Percentiles rank a stretch among this genome's conserved stretches.
These are phyloP conservation scores for Stylosanthes scabra DNA, from an alignment of 331 rosid species.

Conservation along the genomic window DNA sequence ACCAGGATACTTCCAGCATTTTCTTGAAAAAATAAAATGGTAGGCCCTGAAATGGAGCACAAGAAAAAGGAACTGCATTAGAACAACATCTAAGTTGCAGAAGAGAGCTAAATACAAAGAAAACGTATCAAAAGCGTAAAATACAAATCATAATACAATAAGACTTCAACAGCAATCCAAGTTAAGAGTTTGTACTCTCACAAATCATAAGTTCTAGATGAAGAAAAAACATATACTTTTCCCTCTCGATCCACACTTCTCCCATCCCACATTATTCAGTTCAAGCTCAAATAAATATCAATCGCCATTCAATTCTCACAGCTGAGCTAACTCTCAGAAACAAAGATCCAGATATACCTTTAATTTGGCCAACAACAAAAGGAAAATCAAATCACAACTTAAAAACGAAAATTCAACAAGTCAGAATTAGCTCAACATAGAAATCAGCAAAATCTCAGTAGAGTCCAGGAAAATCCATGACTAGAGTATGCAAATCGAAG, in stretches of 20 bases:
- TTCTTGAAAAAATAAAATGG: slow-evolving; percentile 95
- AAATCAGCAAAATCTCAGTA: not conserved
- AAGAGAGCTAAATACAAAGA: slow-evolving; percentile 19
- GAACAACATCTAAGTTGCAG: slow-evolving; percentile 30
- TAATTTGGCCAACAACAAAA: not conserved
- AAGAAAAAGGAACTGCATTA: slow-evolving; percentile 33
- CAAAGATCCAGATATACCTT: not conserved
- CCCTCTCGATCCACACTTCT: not conserved
- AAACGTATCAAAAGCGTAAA: not conserved
- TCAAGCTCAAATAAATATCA: not conserved
- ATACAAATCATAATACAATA: not conserved
- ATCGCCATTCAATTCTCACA: too few relatives aligned
- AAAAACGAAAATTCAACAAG: not conserved
- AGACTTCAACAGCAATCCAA: slow-evolving; percentile 13
- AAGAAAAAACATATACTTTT: too few relatives aligned
- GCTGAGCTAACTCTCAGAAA: too few relatives aligned
- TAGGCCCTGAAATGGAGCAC: slow-evolving; percentile 79
- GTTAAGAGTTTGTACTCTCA: not conserved
- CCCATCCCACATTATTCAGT: not conserved
- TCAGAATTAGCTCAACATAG: not conserved
- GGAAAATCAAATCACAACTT: not conserved
- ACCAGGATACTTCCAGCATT: slow-evolving; percentile 99
- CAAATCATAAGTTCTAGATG: not conserved
- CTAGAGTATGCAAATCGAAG: not conserved
- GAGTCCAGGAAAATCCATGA: not conserved